Evolutionary conservation across 768 basidiomycete species (phyloP), one percentile per base, ranked within the genome.

Genomic region (Amanita subjunquillea): DNA sequence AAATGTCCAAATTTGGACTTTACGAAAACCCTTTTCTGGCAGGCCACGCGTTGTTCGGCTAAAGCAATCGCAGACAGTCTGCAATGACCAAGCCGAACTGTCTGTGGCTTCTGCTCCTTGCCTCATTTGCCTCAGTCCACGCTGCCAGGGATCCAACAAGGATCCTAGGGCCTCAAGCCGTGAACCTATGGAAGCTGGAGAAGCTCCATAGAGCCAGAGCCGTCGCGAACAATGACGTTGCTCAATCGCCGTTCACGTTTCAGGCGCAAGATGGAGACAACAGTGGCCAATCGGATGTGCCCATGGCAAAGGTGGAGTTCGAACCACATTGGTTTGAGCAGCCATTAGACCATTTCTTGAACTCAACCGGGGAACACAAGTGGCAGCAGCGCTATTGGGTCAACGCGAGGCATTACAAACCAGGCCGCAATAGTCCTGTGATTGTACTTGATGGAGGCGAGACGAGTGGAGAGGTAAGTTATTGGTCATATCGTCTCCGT

Each of bases 351-450:
- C 93, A 97, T 63, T 85, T 87, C 59, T 69, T 75, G 56, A 71
- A 71, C 36, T 63, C 70, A 6, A 67, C 70, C 6, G 68, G 70
- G 40, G 75, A 78, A 40, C 47, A 48, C 30, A 87, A 82, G 0
- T 97, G 91, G 68, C 70, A 75, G 50, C 93, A 98, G 62, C 78
- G 95, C 20, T 99, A 92, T 67, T 99, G 95, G 95, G 74, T 94
- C 37, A 93, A 85, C 62, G 78, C 80, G 22, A 78, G 87, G 34
- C 82, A 90, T 65, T 97, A 95, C 65, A 72, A 78, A 51, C 74
- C 82, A 0, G 75, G 82, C 5, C 67, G 73, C 1, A 81, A 82
- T 42, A 87, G 83, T 2, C 95, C 94, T 0, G 90, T 97, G 17
- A 85, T 91, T 59, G 80, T 97, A 2, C 69, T 97, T 15, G 95